phyloP scores from a whole-genome alignment of 1,284 basidiomycete genomes.

The Mycena sp. region DNA sequence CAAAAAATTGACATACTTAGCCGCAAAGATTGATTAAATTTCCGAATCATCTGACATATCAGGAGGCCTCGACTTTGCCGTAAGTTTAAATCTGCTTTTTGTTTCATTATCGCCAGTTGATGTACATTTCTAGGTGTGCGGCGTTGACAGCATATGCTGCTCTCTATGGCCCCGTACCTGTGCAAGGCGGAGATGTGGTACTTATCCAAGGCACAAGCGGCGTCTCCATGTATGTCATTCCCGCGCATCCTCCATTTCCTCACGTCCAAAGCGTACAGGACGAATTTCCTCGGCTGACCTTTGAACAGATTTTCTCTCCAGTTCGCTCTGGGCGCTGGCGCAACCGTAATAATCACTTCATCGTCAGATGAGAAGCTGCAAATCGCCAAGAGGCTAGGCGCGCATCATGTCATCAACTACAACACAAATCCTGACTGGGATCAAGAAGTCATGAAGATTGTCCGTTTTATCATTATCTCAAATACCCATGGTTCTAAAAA shows the following conservation, averaged over 20 bases:
- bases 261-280: neutral
- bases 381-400: conserved; percentile 49
- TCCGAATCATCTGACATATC: conserved; percentile 54
- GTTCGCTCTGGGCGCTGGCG: conserved; percentile 57
- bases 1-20: neutral
- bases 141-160: conserved; percentile 58
- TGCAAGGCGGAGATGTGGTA: conserved; percentile 52
- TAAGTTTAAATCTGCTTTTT: conserved; percentile 37
- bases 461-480: neutral
- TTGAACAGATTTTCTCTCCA: conserved; percentile 47
- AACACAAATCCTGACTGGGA: conserved; percentile 55
- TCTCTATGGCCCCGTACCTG: conserved; percentile 42
- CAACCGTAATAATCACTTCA: conserved; percentile 57
- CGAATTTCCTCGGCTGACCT: neutral
- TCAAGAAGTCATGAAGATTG: conserved; percentile 48
- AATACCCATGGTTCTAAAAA: conserved; percentile 47
- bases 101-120: neutral
- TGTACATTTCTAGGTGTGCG: conserved; percentile 45
- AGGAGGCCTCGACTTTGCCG: conserved; percentile 55
- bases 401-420: conserved; percentile 57
- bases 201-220: conserved; percentile 60
- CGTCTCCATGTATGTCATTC: conserved; percentile 49
- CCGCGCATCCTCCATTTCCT: neutral
- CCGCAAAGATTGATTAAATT: conserved; percentile 47
- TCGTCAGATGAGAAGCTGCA: conserved; percentile 60